Percentiles rank a stretch among this genome's conserved stretches.
These are phyloP conservation scores for Claviceps pusilla DNA, from an alignment of 2,329 filamentous ascomycete genomes.

Conservation along the genomic window DNA sequence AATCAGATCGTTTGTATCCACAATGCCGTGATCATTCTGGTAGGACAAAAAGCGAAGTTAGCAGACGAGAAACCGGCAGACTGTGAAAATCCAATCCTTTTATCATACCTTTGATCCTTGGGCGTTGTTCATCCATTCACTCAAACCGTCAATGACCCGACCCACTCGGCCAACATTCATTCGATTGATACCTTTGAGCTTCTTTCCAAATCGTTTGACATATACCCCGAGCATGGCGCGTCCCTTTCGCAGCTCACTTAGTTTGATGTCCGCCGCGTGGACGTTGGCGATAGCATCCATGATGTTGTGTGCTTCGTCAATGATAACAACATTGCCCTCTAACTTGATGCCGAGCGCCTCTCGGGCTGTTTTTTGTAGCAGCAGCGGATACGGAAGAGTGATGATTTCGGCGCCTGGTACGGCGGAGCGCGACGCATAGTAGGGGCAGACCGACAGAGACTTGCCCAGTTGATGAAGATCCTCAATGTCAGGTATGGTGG, in stretches of 20 bases:
- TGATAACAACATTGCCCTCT: slow-evolving; percentile 79
- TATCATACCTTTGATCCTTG: slow-evolving; percentile 26
- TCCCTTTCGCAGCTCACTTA: slow-evolving; percentile 58
- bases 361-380: slow-evolving; percentile 73
- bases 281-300: slow-evolving; percentile 89
- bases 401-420: slow-evolving; percentile 79
- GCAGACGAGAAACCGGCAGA: background rate
- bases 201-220: slow-evolving; percentile 74
- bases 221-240: slow-evolving; percentile 67
- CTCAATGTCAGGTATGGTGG: slow-evolving; percentile 83
- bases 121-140: slow-evolving; percentile 48
- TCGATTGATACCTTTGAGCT: slow-evolving; percentile 77
- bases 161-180: slow-evolving; percentile 83
- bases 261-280: slow-evolving; percentile 61
- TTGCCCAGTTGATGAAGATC: slow-evolving; percentile 69
- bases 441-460: slow-evolving; percentile 71
- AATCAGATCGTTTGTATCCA: slow-evolving; percentile 58
- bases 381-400: slow-evolving; percentile 78
- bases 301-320: slow-evolving; percentile 94
- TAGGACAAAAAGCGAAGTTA: background rate
- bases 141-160: slow-evolving; percentile 66
- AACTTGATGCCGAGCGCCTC: slow-evolving; percentile 78
- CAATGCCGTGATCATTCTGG: slow-evolving; percentile 44
- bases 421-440: slow-evolving; percentile 82
- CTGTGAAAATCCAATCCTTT: background rate